Evolutionary conservation across 1,284 basidiomycete genomes (phyloP), one percentile per base, ranked within the genome.

Genomic region (Moesziomyces parantarcticus): DNA sequence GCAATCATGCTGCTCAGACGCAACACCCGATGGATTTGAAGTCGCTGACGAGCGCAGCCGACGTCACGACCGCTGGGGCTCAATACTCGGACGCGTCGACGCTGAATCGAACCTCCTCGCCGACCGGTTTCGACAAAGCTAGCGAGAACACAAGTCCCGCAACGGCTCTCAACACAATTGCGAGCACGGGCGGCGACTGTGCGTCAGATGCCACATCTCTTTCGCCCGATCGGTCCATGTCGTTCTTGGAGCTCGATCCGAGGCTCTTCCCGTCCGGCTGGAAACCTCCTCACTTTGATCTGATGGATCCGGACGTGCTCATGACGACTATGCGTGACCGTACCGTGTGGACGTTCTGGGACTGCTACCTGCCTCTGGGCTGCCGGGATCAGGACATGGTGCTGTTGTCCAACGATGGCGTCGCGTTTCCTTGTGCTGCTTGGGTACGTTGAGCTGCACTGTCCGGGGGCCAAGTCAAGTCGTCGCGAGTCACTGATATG

Each of bases 321-420:
- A 50, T 61, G 57, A 61, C 59, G 0, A 45, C 54, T 25, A 42
- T 63, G 45, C 60, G 66, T 1, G 52, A 69, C 36, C 41, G 41
- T 8, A 74, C 71, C 8, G 66, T 69, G 11, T 74, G 71, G 71
- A 69, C 65, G 7, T 74, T 74, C 22, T 74, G 71, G 71, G 71
- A 74, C 58, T 74, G 66, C 50, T 62, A 58, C n/a, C 48, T 68
- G 16, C 71, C 71, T 3, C 50, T 74, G 2, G 71, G 71, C 5
- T 56, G 61, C n/a, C 61, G 71, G 8, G 71, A 69, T 26, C 65
- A 74, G 47, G 71, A 74, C 34, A 49, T 74, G 53, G 60, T 74
- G 13, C 16, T 74, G 16, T 25, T 58, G n/a, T 69, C 65, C 26
- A 65, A 58, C 26, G 71, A 74, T 26, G 62, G 59, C 23, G 34